Base-by-base conservation (phyloP, 108 stramenopile species). In the Schizochytrium sp. region DNA sequence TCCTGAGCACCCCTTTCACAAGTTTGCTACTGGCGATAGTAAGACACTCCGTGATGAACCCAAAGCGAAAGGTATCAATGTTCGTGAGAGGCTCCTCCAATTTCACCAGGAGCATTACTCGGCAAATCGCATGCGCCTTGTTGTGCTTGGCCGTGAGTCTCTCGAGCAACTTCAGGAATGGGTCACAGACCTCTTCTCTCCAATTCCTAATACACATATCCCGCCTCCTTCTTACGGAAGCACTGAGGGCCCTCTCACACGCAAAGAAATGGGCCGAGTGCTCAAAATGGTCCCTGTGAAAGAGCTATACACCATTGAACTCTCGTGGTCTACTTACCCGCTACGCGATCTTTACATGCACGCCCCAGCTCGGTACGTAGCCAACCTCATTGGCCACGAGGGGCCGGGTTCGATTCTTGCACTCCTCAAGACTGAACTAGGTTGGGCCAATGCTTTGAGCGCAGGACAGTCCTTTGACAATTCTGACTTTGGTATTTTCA, bases 351-450 rank as follows among this genome's bases (percentile, higher is more conserved):
- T 89, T 49, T 92, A 92, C 89, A 57, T 58, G 56, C 89, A 88
- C 41, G 95, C 93, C 64, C 98, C 98, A 4, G 91, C 95, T 90
- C 93, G 97, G 3, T 96, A 97, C 19, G 42, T 98, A 12, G 94
- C 96, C 40, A 98, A 99, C 87, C 92, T 99, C 60, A 91, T 99
- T 12, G 99, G 99, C 42, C 98, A 99, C 91, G 99, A 99, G 95
- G 95, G 97, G 87, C 95, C 95, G 7, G 98, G 98, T 53, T 95
- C 93, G 59, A 89, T 98, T 73, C 95, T 98, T 89, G 89, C 93
- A 47, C 61, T 95, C 61, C 93, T 99, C 61, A 94, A 94, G 58
- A 28, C 64, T 15, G 93, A 93, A 57, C 90, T 90, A 46, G 96
- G 97, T 1, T 95, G 93, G 88, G 89, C 97, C 46, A 94, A 91